Conservation (phyloP, 2,329 filamentous ascomycete species). For the Onygena corvina region DNA sequence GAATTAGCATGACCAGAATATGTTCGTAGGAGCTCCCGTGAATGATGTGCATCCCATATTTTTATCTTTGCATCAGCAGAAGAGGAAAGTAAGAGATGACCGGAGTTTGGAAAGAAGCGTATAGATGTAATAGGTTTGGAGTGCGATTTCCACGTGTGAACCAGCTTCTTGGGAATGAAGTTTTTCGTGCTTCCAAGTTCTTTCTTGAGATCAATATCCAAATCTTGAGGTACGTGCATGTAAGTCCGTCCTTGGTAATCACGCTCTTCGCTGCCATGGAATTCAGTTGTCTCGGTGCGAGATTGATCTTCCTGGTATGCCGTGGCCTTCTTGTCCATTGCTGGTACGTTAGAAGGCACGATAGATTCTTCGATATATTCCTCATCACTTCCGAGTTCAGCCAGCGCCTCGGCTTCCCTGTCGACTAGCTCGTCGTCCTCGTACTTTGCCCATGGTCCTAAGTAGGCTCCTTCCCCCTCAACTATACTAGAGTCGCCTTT, state of each 20-base stretch:
- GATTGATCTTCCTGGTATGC: constrained; percentile 44
- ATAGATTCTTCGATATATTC: constrained; percentile 68
- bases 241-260: constrained; percentile 95
- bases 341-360: constrained; percentile 39
- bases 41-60: constrained; percentile 89
- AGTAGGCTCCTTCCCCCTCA: constrained; percentile 76
- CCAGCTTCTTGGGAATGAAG: constrained; percentile 85
- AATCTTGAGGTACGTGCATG: constrained; percentile 90
- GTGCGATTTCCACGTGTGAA: constrained; percentile 80
- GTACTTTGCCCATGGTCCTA: constrained; percentile 90
- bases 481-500: constrained; percentile 76
- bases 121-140: constrained; percentile 76
- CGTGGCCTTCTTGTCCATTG: constrained; percentile 41
- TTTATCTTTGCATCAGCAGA: constrained; percentile 83
- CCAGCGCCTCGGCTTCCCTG: constrained; percentile 54
- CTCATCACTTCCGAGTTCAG: constrained; percentile 62
- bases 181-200: constrained; percentile 71
- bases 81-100: constrained; percentile 80
- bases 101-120: constrained; percentile 77
- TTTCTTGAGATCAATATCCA: constrained; percentile 74
- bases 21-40: constrained; percentile 76
- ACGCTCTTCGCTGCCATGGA: constrained; percentile 69
- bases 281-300: constrained; percentile 67
- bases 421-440: constrained; percentile 59
- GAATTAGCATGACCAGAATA: constrained; percentile 84